Evolutionary conservation across 202 grass and related monocot genomes (phyloP).

Genomic region (Setaria italica): DNA sequence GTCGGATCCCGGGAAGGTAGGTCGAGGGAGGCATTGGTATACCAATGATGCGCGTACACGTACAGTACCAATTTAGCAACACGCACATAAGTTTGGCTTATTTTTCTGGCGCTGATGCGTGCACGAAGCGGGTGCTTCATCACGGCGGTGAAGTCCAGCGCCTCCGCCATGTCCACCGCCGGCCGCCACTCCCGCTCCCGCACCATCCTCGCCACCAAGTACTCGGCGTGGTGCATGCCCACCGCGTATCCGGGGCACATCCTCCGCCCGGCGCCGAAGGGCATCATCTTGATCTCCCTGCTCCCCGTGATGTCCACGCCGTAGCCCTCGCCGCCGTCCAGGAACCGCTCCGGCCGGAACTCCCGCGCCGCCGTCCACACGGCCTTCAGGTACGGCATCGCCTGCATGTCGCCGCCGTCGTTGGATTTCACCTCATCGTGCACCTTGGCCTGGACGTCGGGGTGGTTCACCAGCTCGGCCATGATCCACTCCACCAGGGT

Average conservation of each 20-base stretch:
- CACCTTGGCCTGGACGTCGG: no score
- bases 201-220: slow-evolving; percentile 45
- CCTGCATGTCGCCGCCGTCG: no score
- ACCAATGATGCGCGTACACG: no score
- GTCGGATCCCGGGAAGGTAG: no score
- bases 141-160: slow-evolving; percentile 27
- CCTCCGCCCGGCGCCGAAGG: slow-evolving; percentile 44
- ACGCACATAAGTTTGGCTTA: no score
- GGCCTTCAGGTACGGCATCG: no score
- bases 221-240: slow-evolving; percentile 46
- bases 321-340: slow-evolving; percentile 53
- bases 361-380: slow-evolving; percentile 44
- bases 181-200: slow-evolving; percentile 42
- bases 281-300: slow-evolving; percentile 71
- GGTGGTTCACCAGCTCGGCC: no score
- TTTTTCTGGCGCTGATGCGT: not conserved
- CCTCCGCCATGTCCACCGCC: slow-evolving; percentile 45
- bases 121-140: slow-evolving; percentile 50
- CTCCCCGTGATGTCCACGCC: slow-evolving; percentile 53
- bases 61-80: no score
- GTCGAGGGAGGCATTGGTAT: no score
- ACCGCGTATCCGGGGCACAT: slow-evolving; percentile 44
- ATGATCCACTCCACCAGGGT: no score
- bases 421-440: no score
- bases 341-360: slow-evolving; percentile 55